Base-by-base conservation (phyloP, 495 filamentous ascomycete genomes). In the Alectoria sarmentosa region DNA sequence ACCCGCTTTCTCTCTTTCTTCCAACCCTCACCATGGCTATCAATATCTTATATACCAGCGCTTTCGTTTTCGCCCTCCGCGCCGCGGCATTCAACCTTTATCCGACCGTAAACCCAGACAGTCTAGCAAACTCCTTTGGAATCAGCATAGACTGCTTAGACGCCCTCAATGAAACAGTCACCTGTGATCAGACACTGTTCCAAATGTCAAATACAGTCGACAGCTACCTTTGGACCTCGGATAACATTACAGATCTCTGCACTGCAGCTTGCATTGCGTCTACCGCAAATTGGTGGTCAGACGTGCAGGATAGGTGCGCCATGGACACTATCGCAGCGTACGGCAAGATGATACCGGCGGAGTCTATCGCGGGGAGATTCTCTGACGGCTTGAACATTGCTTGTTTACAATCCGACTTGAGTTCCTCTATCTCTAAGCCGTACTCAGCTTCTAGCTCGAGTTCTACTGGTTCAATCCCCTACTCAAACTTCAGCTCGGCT, bases 121-220 rank as follows among this genome's bases (percentile, higher is more conserved):
- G n/a, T 41, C 65, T 67, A 3, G 65, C 65, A 58, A 21, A 57
- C 10, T 46, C 60, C 3, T 59, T 67, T 17, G 54, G 54, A 23
- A 67, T 67, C 44, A 67, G 60, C 49, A 49, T 55, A 8, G 65
- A 59, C 39, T 67, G 65, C 61, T 54, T 67, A 44, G 65, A 63
- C 32, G 60, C 65, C 39, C 60, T 67, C 32, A 65, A 52, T 41
- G 65, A 65, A 39, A 67, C 49, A 6, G 37, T 36, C n/a, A 34
- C 62, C 11, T 67, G 65, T 60, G 65, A 67, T 56, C 61, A 48
- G 58, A 57, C 38, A 15, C 36, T 67, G 26, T 67, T 67, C 34
- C 65, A 60, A 34, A 64, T 64, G 65, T 32, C 65, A 41, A 60
- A 56, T 26, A 52, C 54, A 26, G 65, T 67, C 26, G 65, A 67